Evolutionary conservation across 2,329 filamentous ascomycete genomes (phyloP).

Genomic region (Penicillium polonicum): DNA sequence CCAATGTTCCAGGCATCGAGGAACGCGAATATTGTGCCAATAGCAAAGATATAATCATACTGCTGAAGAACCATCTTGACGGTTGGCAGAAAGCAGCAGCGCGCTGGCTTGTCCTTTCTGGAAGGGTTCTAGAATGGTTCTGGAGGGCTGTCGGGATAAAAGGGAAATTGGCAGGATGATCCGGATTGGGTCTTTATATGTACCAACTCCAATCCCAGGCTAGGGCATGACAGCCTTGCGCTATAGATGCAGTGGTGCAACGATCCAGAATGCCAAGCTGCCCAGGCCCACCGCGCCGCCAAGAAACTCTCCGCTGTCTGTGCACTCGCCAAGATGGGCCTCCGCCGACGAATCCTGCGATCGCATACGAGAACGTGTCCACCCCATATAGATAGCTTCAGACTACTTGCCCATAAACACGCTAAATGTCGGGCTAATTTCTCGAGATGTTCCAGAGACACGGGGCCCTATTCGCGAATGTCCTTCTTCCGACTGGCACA

Average conservation of each 20-base stretch:
- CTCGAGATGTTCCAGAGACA: not conserved
- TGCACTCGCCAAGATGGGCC: not conserved
- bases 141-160: not conserved
- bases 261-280: not conserved
- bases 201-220: not conserved
- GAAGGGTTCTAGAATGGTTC: not conserved
- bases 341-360: not conserved
- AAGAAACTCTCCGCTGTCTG: not conserved
- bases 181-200: not conserved
- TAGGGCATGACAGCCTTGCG: not conserved
- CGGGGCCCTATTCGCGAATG: not conserved
- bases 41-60: not conserved
- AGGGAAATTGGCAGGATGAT: not conserved
- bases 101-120: not conserved
- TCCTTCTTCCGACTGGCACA: not conserved
- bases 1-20: not conserved
- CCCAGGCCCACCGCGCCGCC: not conserved
- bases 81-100: not conserved
- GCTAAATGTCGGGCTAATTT: not conserved
- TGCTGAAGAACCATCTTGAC: not conserved
- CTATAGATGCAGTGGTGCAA: not conserved
- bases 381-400: not conserved
- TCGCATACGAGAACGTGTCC: not conserved
- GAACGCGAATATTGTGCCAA: not conserved
- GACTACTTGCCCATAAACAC: not conserved